Evolutionary conservation across 345 rosid species (phyloP).

Genomic region (Camelina sativa): DNA sequence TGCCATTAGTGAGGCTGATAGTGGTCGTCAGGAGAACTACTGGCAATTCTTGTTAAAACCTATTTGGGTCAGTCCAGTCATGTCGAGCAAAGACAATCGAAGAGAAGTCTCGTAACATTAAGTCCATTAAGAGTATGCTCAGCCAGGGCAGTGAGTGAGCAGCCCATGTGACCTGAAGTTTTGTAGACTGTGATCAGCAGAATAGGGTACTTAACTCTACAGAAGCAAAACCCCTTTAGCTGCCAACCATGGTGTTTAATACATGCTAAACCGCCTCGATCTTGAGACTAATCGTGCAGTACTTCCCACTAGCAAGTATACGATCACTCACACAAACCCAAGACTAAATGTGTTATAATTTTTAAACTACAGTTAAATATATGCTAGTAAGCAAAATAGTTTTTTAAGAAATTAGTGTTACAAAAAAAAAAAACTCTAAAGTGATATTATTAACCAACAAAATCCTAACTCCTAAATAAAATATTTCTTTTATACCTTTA

Average conservation of each 20-base stretch:
- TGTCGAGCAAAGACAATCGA: neutral
- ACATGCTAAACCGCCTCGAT: neutral
- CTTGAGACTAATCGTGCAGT: neutral
- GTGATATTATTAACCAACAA: neutral
- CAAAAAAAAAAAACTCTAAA: neutral
- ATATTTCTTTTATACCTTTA: neutral
- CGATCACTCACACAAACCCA: neutral
- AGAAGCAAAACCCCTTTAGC: neutral
- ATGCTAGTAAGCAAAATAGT: neutral
- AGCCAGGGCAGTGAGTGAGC: neutral
- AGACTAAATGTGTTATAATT: too few species aligned
- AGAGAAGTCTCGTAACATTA: neutral
- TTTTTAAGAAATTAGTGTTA: too few species aligned
- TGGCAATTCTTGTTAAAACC: neutral
- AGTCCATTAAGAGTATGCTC: neutral
- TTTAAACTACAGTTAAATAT: neutral
- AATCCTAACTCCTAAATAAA: neutral
- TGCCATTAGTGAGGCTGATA: conserved; percentile 12
- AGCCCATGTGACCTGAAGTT: neutral
- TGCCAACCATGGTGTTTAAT: conserved; percentile 2
- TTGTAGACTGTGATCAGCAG: neutral
- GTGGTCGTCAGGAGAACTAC: neutral
- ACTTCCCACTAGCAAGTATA: neutral
- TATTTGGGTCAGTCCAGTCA: neutral
- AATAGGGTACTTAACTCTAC: neutral